Conservation (phyloP, 106 monocot species). For the Hemerocallis citrina region DNA sequence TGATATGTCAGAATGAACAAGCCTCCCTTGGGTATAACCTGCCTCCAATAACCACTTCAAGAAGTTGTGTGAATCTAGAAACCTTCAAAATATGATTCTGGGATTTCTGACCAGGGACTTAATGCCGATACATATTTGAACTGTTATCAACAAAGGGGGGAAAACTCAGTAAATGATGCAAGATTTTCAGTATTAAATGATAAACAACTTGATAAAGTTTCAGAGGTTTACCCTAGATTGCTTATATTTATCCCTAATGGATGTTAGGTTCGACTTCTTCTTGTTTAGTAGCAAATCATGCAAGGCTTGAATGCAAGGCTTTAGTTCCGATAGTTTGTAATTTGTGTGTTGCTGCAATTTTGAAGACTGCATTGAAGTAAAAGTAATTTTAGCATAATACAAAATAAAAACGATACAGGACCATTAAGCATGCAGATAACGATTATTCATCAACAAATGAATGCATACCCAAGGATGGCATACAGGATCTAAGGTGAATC, state of each 20-base stretch:
- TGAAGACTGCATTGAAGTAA: conserved; percentile 16
- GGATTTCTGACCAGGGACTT: conserved; percentile 21
- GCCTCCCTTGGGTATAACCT: not conserved
- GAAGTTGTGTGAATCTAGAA: not conserved
- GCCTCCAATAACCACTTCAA: not conserved
- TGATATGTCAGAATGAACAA: not conserved
- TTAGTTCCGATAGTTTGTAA: conserved; percentile 44
- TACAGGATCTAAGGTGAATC: conserved; percentile 34
- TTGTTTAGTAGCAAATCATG: conserved; percentile 43
- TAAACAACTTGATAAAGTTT: not conserved
- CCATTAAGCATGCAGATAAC: not conserved
- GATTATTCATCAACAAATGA: too few relatives aligned
- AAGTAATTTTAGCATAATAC: not conserved
- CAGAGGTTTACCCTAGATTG: conserved; percentile 25
- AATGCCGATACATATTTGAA: conserved; percentile 37
- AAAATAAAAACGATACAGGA: not conserved
- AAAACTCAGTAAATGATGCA: not conserved
- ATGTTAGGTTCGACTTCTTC: conserved; percentile 19
- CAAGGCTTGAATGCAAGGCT: conserved; percentile 38
- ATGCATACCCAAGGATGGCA: conserved; percentile 51
- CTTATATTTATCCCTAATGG: conserved; percentile 57
- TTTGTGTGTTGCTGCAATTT: conserved; percentile 22
- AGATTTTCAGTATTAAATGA: not conserved
- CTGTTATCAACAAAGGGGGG: conserved; percentile 15
- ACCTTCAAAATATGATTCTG: conserved; percentile 17